Evolutionary conservation across 305 asterid species (phyloP).

Genomic region (Plantago coronopus): DNA sequence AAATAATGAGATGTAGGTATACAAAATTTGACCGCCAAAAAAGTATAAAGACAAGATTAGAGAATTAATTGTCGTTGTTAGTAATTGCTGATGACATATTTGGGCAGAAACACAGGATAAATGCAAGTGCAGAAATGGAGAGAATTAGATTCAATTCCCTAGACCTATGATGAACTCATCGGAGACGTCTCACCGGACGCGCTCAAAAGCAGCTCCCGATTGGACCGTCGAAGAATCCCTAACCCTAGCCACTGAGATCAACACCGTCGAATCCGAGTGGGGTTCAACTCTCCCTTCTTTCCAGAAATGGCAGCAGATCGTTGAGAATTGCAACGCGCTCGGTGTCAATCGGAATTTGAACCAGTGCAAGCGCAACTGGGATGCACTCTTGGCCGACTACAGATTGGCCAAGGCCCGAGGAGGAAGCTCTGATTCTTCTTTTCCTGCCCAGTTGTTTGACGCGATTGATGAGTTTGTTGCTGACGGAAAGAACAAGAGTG

Average conservation of each 20-base stretch:
- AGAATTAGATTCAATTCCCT: not conserved
- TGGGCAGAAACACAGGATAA: too few relatives aligned
- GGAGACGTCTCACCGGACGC: constrained; percentile 60
- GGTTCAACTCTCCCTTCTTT: constrained; percentile 66
- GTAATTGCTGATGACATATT: too few relatives aligned
- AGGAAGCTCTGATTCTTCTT: constrained; percentile 23
- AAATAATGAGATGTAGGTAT: too few relatives aligned
- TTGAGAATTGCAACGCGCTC: constrained; percentile 67
- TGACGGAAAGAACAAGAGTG: constrained; percentile 19
- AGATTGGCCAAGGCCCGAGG: constrained; percentile 33
- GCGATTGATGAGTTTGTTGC: constrained; percentile 46
- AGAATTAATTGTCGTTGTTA: too few relatives aligned
- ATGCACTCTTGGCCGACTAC: constrained; percentile 43
- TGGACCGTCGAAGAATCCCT: constrained; percentile 71
- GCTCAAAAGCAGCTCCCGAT: constrained; percentile 80
- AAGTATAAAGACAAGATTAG: too few relatives aligned
- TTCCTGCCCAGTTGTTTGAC: constrained; percentile 47
- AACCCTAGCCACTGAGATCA: constrained; percentile 66
- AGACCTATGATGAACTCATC: constrained; percentile 34
- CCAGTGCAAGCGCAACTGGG: constrained; percentile 83
- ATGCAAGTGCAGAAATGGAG: not conserved
- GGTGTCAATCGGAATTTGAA: constrained; percentile 63
- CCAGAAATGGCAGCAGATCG: constrained; percentile 96
- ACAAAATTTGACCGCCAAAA: too few relatives aligned
- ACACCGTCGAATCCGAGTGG: constrained; percentile 74